Evolutionary conservation across 1,284 basidiomycete species (phyloP).

Genomic region (Apiotrichum brassicae): DNA sequence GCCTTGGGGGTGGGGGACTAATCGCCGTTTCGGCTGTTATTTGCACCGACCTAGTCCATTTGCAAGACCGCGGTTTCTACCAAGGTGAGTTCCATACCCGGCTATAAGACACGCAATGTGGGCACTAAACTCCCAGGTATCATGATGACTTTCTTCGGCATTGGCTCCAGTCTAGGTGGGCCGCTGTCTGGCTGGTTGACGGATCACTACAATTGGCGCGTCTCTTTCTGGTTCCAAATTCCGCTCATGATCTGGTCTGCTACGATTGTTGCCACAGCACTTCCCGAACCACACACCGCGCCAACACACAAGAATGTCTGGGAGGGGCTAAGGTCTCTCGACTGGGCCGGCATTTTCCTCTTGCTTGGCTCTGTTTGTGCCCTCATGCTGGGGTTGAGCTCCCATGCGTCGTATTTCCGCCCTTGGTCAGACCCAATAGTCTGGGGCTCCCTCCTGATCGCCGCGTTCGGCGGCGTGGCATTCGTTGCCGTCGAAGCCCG

Average conservation of each 20-base stretch:
- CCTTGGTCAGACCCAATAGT: slow-evolving; percentile 68
- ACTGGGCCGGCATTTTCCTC: slow-evolving; percentile 45
- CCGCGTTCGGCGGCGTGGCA: slow-evolving; percentile 51
- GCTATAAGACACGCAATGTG: no score
- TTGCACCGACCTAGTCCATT: slow-evolving; percentile 43
- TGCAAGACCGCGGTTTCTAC: slow-evolving; percentile 45
- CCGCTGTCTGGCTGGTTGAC: slow-evolving; percentile 41
- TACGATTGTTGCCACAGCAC: slow-evolving; percentile 29
- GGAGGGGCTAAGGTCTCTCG: slow-evolving; percentile 31
- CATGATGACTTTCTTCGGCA: slow-evolving; percentile 46
- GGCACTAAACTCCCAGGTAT: no score
- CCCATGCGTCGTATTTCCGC: slow-evolving; percentile 74
- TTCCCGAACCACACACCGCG: slow-evolving; percentile 33
- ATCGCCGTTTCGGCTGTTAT: slow-evolving; percentile 45
- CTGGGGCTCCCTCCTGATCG: slow-evolving; percentile 57
- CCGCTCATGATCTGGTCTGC: slow-evolving; percentile 34
- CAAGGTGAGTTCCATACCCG: no score
- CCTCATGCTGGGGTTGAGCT: slow-evolving; percentile 67
- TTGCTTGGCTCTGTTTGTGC: slow-evolving; percentile 66
- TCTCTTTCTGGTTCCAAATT: slow-evolving; percentile 41
- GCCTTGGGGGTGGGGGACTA: slow-evolving; percentile 46
- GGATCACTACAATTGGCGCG: slow-evolving; percentile 40
- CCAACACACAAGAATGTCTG: slow-evolving; percentile 33
- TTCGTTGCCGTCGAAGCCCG: slow-evolving; percentile 69
- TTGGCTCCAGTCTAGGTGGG: slow-evolving; percentile 41